A percentile compares a stretch with the other conserved stretches of the same genome.
phyloP scores from a whole-genome alignment of 768 basidiomycete species.

The Macrolepiota fuliginosa region DNA sequence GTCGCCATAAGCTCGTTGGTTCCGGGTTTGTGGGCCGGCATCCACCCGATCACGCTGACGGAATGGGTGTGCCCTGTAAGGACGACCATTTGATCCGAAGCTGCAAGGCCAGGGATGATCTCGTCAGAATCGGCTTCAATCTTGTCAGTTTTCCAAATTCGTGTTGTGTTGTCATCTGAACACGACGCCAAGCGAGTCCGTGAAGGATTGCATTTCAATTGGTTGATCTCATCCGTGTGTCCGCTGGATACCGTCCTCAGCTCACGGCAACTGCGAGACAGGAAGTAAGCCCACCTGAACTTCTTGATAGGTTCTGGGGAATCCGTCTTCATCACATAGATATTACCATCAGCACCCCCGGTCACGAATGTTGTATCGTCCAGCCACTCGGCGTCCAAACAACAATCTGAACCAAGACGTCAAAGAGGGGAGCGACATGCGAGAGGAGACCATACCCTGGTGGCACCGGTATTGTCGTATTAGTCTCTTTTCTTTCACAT shows the following conservation, averaged over 20 bases:
- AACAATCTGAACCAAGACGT: slow-evolving; percentile 50
- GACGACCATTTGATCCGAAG: slow-evolving; percentile 36
- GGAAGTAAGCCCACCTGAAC: slow-evolving; percentile 47
- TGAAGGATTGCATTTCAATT: slow-evolving; percentile 67
- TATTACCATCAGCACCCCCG: slow-evolving; percentile 65
- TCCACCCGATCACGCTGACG: slow-evolving; percentile 71
- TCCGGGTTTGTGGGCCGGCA: slow-evolving; percentile 45
- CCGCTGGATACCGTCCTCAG: slow-evolving; percentile 44
- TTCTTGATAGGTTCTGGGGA: slow-evolving; percentile 53
- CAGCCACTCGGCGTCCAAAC: slow-evolving; percentile 81
- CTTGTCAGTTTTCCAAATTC: slow-evolving; percentile 69
- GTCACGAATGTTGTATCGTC: slow-evolving; percentile 68
- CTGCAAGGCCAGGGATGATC: slow-evolving; percentile 39
- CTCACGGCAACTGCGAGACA: neutral
- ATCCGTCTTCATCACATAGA: slow-evolving; percentile 60
- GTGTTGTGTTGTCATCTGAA: slow-evolving; percentile 78
- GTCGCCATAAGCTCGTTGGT: slow-evolving; percentile 68
- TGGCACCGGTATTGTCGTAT: slow-evolving; percentile 65
- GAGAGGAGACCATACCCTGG: slow-evolving; percentile 42
- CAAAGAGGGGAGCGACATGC: neutral
- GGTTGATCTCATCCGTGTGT: slow-evolving; percentile 75
- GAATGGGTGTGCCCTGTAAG: slow-evolving; percentile 65
- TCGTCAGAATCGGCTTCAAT: slow-evolving; percentile 32
- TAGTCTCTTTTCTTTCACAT: slow-evolving; percentile 59
- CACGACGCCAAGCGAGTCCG: slow-evolving; percentile 73